Evolutionary conservation across 495 filamentous ascomycete genomes (phyloP), one percentile per base, ranked within the genome.

Genomic region (Venustampulla echinocandica): DNA sequence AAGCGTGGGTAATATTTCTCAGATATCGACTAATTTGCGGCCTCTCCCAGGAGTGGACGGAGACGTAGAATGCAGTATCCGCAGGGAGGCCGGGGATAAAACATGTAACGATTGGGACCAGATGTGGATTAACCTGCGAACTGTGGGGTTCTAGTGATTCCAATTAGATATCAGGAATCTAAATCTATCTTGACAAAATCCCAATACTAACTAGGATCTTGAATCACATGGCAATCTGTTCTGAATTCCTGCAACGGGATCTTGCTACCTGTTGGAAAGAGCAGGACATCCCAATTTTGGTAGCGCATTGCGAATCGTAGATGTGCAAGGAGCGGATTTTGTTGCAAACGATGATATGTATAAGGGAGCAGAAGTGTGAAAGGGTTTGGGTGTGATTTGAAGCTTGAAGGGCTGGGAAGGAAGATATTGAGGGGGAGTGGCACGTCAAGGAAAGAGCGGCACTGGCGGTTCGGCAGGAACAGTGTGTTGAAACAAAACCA

Each of bases 191-290:
- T n/a, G n/a, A n/a, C n/a, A n/a, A n/a, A n/a, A n/a, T n/a, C n/a
- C n/a, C n/a, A n/a, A n/a, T n/a, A n/a, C n/a, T n/a, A 60, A 76
- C 79, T 74, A 44, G 69, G 59, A 58, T 90, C 85, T 28, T 77
- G 77, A 28, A 81, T 75, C 14, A 84, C 83, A 63, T 81, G 84
- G 63, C 87, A 95, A 53, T 78, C 74, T 13, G 86, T 88, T 58
- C 81, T 84, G 75, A 92, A 95, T 60, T 95, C 88, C 59, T 90
- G 86, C 34, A 90, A 62, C 7, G 87, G 87, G 14, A 84, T 71
- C 50, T 75, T 76, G 43, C 66, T 72, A 23, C 64, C 63, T 34
- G 69, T 65, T 1, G 86, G 82, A 62, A 93, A 92, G 46, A 95
- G 68, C 40, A 93, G 78, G 42, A 90, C 73, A 59, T 93, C 88